Base-by-base conservation (phyloP, 768 basidiomycete species). In the Mycena vulgaris region DNA sequence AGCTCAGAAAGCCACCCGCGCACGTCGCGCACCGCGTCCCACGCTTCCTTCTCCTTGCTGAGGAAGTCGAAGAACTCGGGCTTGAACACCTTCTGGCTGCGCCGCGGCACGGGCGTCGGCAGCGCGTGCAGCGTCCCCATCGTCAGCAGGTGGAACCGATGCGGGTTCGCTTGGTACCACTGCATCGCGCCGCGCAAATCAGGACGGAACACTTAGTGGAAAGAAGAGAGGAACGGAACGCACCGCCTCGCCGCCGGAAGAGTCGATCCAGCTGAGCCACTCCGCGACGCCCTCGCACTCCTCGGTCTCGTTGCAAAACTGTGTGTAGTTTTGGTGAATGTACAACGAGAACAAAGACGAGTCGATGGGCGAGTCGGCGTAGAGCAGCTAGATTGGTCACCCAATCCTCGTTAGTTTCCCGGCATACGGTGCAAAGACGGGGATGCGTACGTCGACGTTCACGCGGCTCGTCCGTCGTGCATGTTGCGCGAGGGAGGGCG, bases 311-410 rank as follows among this genome's bases (percentile, higher is more conserved):
- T 86, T 83, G 76, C 94, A 96, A 76, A 95, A 99, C 64, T 92
- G 91, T 0, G 92, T 87, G 74, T 97, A 95, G 77, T 98, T 99
- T 79, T 99, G 96, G 74, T 99, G 98, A 11, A 97, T 85, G 77
- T 98, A 99, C 9, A 97, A 80, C 3, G 92, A 92, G 70, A 96
- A 93, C 2, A 98, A 83, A 2, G 94, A 95, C 1, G 95, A 90
- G 80, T 99, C 98, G 63, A 99, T 92, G 0, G 97, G 96, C 0
- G 93, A 93, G 77, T 95, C 93, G 1, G 92, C 89, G 76, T 93
- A 94, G 4, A 98, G 81, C 14, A 79, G 78, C 95, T 96, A n/a
- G n/a, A 55, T n/a, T 42, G 56, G n/a, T n/a, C n/a, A n/a, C n/a
- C n/a, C n/a, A n/a, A n/a, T n/a, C n/a, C n/a, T n/a, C n/a, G n/a